Evolutionary conservation across 257 asterid species (phyloP), one percentile per base, ranked within the genome.

Genomic region (Solanum stenotomum): DNA sequence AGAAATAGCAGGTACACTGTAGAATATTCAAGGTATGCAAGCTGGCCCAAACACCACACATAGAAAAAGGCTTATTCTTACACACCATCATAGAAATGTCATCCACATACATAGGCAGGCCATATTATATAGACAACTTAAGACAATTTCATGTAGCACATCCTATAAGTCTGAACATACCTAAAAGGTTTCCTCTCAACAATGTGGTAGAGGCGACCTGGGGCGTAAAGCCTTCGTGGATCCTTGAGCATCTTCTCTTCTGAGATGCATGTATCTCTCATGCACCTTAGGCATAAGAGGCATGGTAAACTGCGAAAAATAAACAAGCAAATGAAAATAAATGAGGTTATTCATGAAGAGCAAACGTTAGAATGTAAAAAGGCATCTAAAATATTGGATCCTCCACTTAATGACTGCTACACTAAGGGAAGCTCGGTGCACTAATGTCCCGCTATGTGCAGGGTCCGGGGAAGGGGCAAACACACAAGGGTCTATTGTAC

Each of bases 141-240:
- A 15, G 22, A 15, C 71, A 61, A 38, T 67, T 34, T 61, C 27
- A 40, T 13, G 25, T 40, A 85, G 89, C 65, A 67, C 37, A 90
- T 63, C 59, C 33, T 27, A 22, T 13, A 68, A 52, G 12, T 75
- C 76, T 31, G 61, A 70, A 86, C 52, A 63, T 86, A 96, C 98
- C 98, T 95, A 91, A 94, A 93, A 63, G 96, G 96, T 85, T 95
- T 93, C 90, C 98, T 91, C 92, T 95, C 98, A 20, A 95, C 98
- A 83, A 96, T 93, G 93, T 96, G 98, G 88, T 96, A 96, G 84
- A 95, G 96, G 86, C 98, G 98, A 68, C 98, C 98, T 7, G 98
- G 98, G 85, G 98, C 96, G 87, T 94, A 96, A 20, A 96, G 94
- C 91, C 98, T 89, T 83, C 98, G 93, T 74, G 95, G 95, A 88